A percentile compares a stretch with the other conserved stretches of the same genome.
Evolutionary conservation across 306 rosid species (phyloP).

Genomic region (Carpinus viminea): DNA sequence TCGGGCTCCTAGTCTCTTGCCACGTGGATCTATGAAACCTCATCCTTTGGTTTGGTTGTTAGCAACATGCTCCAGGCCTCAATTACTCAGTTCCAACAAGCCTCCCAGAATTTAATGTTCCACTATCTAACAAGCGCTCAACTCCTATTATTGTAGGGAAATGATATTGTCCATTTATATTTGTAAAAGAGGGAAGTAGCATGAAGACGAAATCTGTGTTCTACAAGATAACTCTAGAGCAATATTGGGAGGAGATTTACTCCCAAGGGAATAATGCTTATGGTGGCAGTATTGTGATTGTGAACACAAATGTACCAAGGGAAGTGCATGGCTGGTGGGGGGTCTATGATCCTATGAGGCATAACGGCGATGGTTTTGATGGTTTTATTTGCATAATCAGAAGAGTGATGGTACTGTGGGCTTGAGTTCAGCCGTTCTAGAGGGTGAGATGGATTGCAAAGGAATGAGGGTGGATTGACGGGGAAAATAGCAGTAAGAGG

Average conservation of each 20-base stretch:
- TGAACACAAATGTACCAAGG: not conserved
- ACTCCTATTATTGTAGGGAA: not conserved
- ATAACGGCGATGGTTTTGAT: not conserved
- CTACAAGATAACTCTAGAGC: not conserved
- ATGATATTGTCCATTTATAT: not conserved
- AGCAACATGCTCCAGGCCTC: not conserved
- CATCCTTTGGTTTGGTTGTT: not conserved
- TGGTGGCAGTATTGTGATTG: not conserved
- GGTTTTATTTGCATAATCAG: conserved; percentile 44
- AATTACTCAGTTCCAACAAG: not conserved
- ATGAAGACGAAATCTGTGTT: not conserved
- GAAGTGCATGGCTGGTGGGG: not conserved
- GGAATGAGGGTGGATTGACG: conserved; percentile 41
- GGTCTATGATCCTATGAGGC: not conserved
- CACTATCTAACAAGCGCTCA: not conserved
- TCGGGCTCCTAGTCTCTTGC: not conserved
- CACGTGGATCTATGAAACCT: not conserved
- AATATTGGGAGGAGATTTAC: conserved; percentile 3
- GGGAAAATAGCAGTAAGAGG: conserved; percentile 23
- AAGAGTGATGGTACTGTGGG: conserved; percentile 26
- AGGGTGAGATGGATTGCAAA: conserved; percentile 47
- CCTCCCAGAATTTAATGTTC: not conserved
- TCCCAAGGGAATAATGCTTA: not conserved
- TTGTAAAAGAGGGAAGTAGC: not conserved
- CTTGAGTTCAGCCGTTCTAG: conserved; percentile 33